Evolutionary conservation across 2,329 filamentous ascomycete species (phyloP).

Genomic region (Microdochium nivale): DNA sequence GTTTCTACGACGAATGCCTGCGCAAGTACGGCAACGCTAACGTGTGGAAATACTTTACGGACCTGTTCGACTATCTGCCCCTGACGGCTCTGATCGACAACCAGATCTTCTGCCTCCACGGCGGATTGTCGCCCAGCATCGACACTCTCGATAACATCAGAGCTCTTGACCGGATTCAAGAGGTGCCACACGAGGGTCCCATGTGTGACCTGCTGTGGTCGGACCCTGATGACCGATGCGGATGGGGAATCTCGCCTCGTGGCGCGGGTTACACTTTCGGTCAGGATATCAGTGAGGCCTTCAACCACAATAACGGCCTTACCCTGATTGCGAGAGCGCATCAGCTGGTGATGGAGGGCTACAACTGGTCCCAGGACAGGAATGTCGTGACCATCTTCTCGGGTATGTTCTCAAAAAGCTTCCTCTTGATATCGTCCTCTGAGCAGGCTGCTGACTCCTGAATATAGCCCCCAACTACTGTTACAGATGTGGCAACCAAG

Average conservation of each 20-base stretch:
- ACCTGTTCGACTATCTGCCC: constrained; percentile 97
- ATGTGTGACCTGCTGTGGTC: constrained; percentile 99
- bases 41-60: constrained; percentile 98
- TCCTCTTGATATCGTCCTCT: background rate
- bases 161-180: constrained; percentile 90
- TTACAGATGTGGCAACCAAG: constrained; percentile 98
- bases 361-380: constrained; percentile 98
- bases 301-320: constrained; percentile 98
- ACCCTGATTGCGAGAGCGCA: constrained; percentile 93
- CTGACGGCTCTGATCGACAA: constrained; percentile 97
- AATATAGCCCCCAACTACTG: constrained; percentile 78
- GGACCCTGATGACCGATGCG: constrained; percentile 92
- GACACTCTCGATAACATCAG: constrained; percentile 94
- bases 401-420: constrained; percentile 40
- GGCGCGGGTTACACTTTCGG: constrained; percentile 93
- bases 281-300: constrained; percentile 96
- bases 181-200: constrained; percentile 94
- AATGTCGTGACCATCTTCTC: constrained; percentile 99
- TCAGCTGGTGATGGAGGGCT: constrained; percentile 98
- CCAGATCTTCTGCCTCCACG: constrained; percentile 98
- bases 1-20: constrained; percentile 98
- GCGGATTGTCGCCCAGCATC: constrained; percentile 90
- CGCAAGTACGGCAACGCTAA: constrained; percentile 99
- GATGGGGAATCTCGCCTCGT: constrained; percentile 91
- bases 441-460: background rate